Percentiles rank a stretch among this genome's conserved stretches.
Evolutionary conservation across 441 rosid species (phyloP).

Genomic region (Francoa sonchifolia): DNA sequence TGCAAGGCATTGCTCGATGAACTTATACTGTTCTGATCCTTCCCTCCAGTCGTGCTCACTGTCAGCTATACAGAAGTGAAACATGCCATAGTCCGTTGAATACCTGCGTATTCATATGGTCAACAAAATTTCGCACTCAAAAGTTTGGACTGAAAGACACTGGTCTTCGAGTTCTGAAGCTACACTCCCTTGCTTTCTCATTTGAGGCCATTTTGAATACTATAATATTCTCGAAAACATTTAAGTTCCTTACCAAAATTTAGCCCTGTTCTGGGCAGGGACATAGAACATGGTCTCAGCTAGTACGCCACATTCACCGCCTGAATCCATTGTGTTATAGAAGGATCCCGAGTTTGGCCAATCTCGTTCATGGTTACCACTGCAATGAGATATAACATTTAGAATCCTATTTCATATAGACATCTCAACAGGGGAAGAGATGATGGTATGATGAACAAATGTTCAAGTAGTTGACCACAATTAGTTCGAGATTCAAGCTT

Average conservation of each 20-base stretch:
- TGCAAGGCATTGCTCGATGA: constrained; percentile 78
- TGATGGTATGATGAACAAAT: too few species aligned
- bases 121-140: not conserved
- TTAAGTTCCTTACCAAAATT: constrained; percentile 50
- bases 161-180: too few species aligned
- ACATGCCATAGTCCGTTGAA: constrained; percentile 74
- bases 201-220: too few species aligned
- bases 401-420: too few species aligned
- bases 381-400: too few species aligned
- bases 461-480: too few species aligned
- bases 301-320: constrained; percentile 89
- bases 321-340: constrained; percentile 57
- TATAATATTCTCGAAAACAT: too few species aligned
- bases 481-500: too few species aligned
- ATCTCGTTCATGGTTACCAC: constrained; percentile 91
- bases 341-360: constrained; percentile 81
- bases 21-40: constrained; percentile 63
- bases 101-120: constrained; percentile 42
- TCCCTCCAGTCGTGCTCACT: constrained; percentile 93
- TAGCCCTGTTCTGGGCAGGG: constrained; percentile 86
- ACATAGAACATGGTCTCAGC: constrained; percentile 82
- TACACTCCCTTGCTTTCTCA: too few species aligned
- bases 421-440: too few species aligned
- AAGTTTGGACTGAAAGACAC: not conserved
- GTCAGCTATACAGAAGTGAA: constrained; percentile 86